A percentile compares a stretch with the other conserved stretches of the same genome.
These are phyloP conservation scores for Metarhizium guizhouense DNA, from an alignment of 2,329 filamentous ascomycete genomes.

Conservation along the genomic window DNA sequence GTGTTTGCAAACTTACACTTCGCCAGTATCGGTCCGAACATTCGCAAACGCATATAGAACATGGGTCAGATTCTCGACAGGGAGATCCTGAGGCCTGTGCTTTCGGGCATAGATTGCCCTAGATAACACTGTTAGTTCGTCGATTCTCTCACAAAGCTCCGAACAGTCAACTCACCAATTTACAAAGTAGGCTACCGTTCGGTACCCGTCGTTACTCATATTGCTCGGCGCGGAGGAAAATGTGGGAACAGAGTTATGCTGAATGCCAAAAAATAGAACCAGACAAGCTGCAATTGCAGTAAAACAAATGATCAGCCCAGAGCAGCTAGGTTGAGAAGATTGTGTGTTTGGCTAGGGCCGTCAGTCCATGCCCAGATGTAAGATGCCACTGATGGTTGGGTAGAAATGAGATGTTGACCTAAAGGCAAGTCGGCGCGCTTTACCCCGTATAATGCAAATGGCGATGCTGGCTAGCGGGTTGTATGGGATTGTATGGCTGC, in stretches of 20 bases:
- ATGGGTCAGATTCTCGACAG: conserved; percentile 74
- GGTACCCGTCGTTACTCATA: conserved; percentile 36
- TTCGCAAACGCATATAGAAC: conserved; percentile 89
- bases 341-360: neutral
- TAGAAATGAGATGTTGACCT: neutral
- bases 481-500: neutral
- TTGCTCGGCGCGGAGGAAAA: neutral
- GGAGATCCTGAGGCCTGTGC: conserved; percentile 77
- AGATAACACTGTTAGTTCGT: neutral
- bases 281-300: neutral
- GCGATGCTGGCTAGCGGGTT: neutral
- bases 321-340: neutral
- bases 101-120: conserved; percentile 81
- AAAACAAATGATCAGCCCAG: neutral
- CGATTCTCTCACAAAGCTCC: neutral
- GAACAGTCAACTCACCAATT: conserved; percentile 43
- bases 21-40: conserved; percentile 66
- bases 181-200: conserved; percentile 64
- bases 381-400: neutral
- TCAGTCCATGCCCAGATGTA: neutral
- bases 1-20: conserved; percentile 48
- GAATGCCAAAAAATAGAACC: neutral
- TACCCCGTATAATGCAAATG: neutral
- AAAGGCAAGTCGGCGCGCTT: neutral
- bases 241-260: neutral